These are phyloP conservation scores for Rhizophagus prolifer DNA, from an alignment of 192 early-diverging fungal species.

Conservation along the genomic window DNA sequence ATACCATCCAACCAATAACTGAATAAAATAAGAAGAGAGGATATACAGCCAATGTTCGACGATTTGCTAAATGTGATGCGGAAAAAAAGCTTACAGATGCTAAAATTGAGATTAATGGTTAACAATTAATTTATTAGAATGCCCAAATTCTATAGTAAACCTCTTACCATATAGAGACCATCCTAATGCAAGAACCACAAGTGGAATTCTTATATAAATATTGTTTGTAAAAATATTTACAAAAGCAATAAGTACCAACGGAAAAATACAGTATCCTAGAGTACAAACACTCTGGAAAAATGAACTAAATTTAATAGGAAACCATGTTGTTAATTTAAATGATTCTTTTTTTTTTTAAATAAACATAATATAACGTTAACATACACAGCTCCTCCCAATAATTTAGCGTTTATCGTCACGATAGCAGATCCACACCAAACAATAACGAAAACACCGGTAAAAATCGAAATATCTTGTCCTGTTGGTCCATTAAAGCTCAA, in stretches of 20 bases:
- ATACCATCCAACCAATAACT: constrained; percentile 91
- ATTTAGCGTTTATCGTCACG: constrained; percentile 94
- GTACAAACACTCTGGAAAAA: constrained; percentile 98
- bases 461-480: constrained; percentile 81
- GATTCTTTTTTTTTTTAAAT: neutral
- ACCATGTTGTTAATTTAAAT: too few species aligned
- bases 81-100: constrained; percentile 92
- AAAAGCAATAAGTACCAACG: constrained; percentile 79
- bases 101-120: constrained; percentile 28
- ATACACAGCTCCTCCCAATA: constrained; percentile 90
- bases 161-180: constrained; percentile 83
- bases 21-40: constrained; percentile 96
- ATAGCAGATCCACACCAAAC: constrained; percentile 93
- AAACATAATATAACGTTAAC: constrained; percentile 20
- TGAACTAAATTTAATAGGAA: constrained; percentile 56
- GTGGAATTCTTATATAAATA: constrained; percentile 71
- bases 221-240: constrained; percentile 64
- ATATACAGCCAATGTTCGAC: constrained; percentile 85
- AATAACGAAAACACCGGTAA: constrained; percentile 92
- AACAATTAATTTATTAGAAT: constrained; percentile 5
- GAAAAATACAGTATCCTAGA: constrained; percentile 96
- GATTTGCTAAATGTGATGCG: constrained; percentile 82
- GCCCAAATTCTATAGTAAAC: neutral
- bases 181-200: constrained; percentile 73
- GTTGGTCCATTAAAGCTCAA: constrained; percentile 75